phyloP scores from a whole-genome alignment of 2,329 filamentous ascomycete species.

The Monilinia aucupariae region DNA sequence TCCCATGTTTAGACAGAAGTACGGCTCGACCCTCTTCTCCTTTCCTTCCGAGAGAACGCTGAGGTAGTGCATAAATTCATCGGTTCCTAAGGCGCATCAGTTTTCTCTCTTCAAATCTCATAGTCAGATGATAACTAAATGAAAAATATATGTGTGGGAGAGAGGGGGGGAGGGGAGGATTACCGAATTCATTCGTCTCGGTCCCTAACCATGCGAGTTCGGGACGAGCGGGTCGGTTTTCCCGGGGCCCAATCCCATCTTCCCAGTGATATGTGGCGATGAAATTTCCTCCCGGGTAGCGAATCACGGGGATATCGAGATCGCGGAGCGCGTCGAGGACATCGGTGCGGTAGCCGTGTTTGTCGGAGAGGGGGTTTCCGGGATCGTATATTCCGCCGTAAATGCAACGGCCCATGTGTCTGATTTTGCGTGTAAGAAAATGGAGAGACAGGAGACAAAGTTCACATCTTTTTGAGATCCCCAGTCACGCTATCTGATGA shows the following conservation, averaged over 20 bases:
- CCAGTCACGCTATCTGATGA: too few relatives aligned
- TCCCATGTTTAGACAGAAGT: constrained; percentile 75
- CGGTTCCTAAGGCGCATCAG: constrained; percentile 44
- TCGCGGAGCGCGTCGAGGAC: constrained; percentile 70
- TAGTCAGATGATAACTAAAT: not conserved
- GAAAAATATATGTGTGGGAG: too few relatives aligned
- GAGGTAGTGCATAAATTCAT: constrained; percentile 83
- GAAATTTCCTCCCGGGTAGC: constrained; percentile 82
- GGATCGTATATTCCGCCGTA: constrained; percentile 84
- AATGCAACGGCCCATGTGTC: constrained; percentile 85
- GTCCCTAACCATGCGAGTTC: constrained; percentile 75
- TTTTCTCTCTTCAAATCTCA: not conserved
- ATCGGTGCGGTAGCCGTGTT: constrained; percentile 71
- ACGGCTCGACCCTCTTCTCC: constrained; percentile 64
- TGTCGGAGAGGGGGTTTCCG: constrained; percentile 64
- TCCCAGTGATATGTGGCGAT: constrained; percentile 81
- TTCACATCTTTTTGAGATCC: too few relatives aligned
- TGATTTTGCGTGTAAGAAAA: constrained; percentile 34
- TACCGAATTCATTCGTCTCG: constrained; percentile 71
- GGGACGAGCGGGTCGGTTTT: constrained; percentile 56
- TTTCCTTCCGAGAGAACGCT: constrained; percentile 58
- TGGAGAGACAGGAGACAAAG: not conserved
- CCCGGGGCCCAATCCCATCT: constrained; percentile 70
- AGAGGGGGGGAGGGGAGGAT: not conserved
- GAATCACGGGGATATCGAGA: constrained; percentile 68